Percentiles rank a stretch among this genome's conserved stretches.
These are phyloP conservation scores for Eimeria acervulina DNA, from an alignment of 169 alveolate genomes.

Conservation along the genomic window DNA sequence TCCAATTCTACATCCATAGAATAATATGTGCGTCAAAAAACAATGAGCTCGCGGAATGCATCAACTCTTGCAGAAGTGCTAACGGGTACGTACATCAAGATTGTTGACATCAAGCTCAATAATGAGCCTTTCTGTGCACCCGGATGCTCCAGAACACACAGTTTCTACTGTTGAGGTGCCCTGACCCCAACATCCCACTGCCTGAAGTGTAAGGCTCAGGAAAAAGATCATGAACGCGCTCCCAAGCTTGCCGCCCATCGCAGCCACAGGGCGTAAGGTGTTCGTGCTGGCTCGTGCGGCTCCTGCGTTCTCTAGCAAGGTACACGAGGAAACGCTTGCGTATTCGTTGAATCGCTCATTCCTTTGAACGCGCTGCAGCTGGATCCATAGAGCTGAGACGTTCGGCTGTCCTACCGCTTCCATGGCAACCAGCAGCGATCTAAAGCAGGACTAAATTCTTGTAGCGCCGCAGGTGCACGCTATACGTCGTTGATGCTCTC, in stretches of 20 bases:
- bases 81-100: conserved; percentile 12
- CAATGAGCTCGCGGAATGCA: not conserved
- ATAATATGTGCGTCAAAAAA: not conserved
- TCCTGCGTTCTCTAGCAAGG: not conserved
- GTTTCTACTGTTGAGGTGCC: conserved; percentile 74
- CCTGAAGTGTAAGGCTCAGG: conserved; percentile 5
- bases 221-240: not conserved
- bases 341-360: not conserved
- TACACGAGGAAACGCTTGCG: not conserved
- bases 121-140: conserved; percentile 59
- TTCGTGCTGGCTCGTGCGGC: not conserved
- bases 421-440: not conserved
- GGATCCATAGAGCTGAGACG: not conserved
- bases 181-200: conserved; percentile 20
- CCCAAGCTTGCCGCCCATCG: not conserved
- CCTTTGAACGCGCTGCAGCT: not conserved
- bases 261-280: not conserved
- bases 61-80: not conserved
- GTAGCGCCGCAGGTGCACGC: not conserved
- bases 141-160: conserved; percentile 43
- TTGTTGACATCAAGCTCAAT: conserved; percentile 66
- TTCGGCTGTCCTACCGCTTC: not conserved
- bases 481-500: not conserved
- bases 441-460: not conserved
- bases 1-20: not conserved